Evolutionary conservation across 1,139 yeast species (phyloP), one percentile per base, ranked within the genome.

Genomic region (Candida tunisiensis): DNA sequence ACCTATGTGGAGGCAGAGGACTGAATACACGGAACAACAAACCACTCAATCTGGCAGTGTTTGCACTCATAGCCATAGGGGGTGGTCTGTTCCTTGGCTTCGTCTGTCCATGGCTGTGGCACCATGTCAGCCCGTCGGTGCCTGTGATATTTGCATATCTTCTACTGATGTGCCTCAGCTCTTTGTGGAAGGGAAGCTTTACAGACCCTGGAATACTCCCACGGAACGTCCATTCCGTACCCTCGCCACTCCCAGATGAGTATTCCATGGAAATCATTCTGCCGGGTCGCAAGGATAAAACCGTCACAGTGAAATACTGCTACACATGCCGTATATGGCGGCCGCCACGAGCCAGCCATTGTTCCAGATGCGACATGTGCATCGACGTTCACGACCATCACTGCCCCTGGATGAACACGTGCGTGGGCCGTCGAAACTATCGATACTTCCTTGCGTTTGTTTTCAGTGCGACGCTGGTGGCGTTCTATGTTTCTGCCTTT

Each of bases 391-490:
- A 66, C 42, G 93, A 79, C 45, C 93, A 79, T 45, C 93, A 79
- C 49, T 79, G 93, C 44, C 49, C 67, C 6, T 79, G 88, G 85
- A 49, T 79, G 34, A 74, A 77, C 44, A 78, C 73, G 40, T 79
- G 93, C 45, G 61, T 79, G 23, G 93, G 92, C 0, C 63, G 69
- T 35, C 53, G 78, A 30, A 79, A 78, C 42, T 78, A 77, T 42
- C 36, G 49, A 39, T 40, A 68, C 37, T 58, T 63, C 15, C 46
- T 49, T 57, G 57, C 47, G 44, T 63, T 31, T 68, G 62, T 55
- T 71, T 74, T 41, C 31, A 71, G 32, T 19, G 41, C 42, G 0
- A 35, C 40, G 3, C 52, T 0, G 30, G 42, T 1, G 36, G 50
- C 11, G 22, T 38, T 3, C 45, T 41, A 21, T 31, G 51, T 8